Evolutionary conservation across 192 early-diverging fungal genomes (phyloP), one percentile per base, ranked within the genome.

Genomic region (Backusella psychrophila): DNA sequence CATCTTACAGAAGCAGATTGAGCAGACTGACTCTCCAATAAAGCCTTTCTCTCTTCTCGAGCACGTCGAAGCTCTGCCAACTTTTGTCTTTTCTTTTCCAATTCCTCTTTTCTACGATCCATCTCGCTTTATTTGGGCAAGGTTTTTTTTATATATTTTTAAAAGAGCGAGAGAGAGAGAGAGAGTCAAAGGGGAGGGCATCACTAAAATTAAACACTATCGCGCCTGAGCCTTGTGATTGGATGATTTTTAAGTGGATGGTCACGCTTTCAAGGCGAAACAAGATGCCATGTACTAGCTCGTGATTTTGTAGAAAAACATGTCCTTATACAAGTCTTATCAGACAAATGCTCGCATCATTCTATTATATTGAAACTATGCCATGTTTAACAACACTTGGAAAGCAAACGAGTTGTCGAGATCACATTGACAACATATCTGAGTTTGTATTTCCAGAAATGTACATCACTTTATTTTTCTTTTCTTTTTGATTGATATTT

Each of bases 81-180:
- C 89, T 96, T 97, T 72, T 90, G 91, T 66, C 93, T 87, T 85
- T 99, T 99, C 83, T 91, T 93, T 80, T 96, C 96, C 49, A 99
- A 84, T 85, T 97, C 94, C 77, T 91, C 90, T 53, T 87, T 90
- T 76, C 91, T 87, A 74, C 87, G 82, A 75, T 93, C 90, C 91
- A 94, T 93, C 33, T 36, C 36, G 12, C 9, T 26, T 19, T 71
- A 17, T 26, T 12, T 39, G 8, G 38, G 38, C 0, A 26, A 23
- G 46, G 46, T 49, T 49, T 49, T n/a, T 23, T 19, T 23, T 21
- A 17, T 23, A 46, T 14, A 46, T 44, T 5, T 39, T 39, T 6
- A 19, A 52, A 52, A 23, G 19, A 21, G 33, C 33, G 33, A 33
- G 33, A 33, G 33, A 3, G 3, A 53, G 23, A 53, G 29, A 29